A percentile compares a stretch with the other conserved stretches of the same genome.
Evolutionary conservation across 495 filamentous ascomycete genomes (phyloP).

Genomic region (Peziza echinospora): DNA sequence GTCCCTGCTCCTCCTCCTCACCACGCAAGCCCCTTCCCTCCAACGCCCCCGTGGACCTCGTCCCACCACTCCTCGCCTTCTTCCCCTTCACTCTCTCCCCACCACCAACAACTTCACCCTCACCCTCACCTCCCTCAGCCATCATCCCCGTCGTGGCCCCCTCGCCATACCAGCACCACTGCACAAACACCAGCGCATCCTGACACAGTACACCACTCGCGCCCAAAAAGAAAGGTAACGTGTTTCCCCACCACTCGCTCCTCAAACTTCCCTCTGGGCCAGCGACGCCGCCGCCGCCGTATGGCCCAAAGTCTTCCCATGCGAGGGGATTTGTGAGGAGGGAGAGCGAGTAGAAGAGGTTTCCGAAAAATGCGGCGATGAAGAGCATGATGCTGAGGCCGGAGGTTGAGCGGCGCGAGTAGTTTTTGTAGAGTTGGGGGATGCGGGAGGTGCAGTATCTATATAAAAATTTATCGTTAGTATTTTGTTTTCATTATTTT

Average conservation of each 20-base stretch:
- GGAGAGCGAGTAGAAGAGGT: conserved; percentile 48
- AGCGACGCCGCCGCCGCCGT: conserved; percentile 47
- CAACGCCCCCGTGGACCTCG: no score
- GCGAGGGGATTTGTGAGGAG: conserved; percentile 46
- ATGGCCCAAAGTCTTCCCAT: conserved; percentile 37
- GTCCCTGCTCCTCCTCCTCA: background rate
- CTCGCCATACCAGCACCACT: conserved; percentile 40
- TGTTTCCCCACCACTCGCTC: conserved; percentile 34
- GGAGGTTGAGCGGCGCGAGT: conserved; percentile 40
- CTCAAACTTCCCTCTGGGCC: conserved; percentile 36
- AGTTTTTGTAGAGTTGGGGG: conserved; percentile 51
- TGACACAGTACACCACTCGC: conserved; percentile 45
- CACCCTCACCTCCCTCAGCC: no score
- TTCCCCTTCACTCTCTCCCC: no score
- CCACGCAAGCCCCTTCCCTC: background rate
- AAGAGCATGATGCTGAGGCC: conserved; percentile 50
- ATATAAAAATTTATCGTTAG: no score
- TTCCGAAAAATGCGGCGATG: conserved; percentile 48
- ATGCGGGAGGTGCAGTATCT: conserved; percentile 46
- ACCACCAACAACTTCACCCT: no score
- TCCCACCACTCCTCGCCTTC: background rate
- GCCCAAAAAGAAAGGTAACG: conserved; percentile 49
- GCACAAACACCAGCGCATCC: conserved; percentile 43
- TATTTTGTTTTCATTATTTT: no score
- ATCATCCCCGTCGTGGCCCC: no score